Base-by-base conservation (phyloP, 352 stramenopile species). In the Phytophthora nicotianae region DNA sequence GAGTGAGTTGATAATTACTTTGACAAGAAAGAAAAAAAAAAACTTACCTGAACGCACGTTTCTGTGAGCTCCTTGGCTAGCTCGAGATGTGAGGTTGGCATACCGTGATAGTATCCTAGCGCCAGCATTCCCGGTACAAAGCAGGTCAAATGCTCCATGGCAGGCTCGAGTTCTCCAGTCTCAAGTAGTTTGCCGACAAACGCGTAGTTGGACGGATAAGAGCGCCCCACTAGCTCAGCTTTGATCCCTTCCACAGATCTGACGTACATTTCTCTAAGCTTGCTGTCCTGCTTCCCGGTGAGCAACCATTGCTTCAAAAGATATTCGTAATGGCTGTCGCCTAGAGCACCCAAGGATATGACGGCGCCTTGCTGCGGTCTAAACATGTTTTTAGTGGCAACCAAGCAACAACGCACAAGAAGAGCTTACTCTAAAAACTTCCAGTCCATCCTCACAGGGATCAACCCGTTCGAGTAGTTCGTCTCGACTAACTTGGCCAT, bases 111-210 rank as follows among this genome's bases (percentile, higher is more conserved):
- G 3, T 66, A 73, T 6, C 85, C 89, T 10, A 97, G 75, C 1
- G 86, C 82, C 1, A 97, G 62, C 63, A 95, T 78, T 3, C 88
- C 89, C 9, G 91, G 87, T 7, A 97, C 59, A 43, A 96, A 97
- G 60, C 92, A 98, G 3, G 88, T 81, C 40, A 95, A 69, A 54
- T 97, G 92, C 57, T 97, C 88, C 83, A 93, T 93, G 33, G 67
- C 67, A 35, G 61, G 58, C 5, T 62, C 53, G 7, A 88, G 52
- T 10, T 55, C 50, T 5, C 64, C 63, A 41, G 33, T 64, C 33
- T 59, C 43, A 2, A 58, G 51, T 1, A 79, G 42, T 24, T 81
- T 75, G 5, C 76, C 78, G n/a, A 93, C 42, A 50, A 88, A 88
- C 4, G 58, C 56, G 43, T 64, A 76, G 27, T 76, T 78, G 2